phyloP scores from a whole-genome alignment of 2,329 filamentous ascomycete genomes.

The Exophiala calicioides region DNA sequence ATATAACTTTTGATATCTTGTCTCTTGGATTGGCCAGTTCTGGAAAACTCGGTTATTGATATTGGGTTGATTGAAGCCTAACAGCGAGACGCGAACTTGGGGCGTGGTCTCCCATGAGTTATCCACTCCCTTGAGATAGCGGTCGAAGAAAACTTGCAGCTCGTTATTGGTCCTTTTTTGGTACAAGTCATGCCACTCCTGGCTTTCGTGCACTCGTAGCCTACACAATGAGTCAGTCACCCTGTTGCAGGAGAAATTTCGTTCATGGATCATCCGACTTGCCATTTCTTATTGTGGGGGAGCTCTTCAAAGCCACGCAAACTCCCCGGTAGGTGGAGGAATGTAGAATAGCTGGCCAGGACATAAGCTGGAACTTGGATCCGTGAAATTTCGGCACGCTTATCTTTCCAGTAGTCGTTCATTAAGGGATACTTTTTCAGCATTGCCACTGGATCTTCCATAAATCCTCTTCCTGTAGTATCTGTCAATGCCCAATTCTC shows the following conservation, averaged over 20 bases:
- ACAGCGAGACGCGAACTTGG: constrained; percentile 37
- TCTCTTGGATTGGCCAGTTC: constrained; percentile 4
- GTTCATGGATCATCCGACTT: no score
- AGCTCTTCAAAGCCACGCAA: constrained; percentile 43
- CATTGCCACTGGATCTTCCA: constrained; percentile 48
- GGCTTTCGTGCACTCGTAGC: constrained; percentile 42
- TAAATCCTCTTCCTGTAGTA: no score
- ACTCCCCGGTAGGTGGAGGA: constrained; percentile 41
- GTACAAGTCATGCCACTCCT: constrained; percentile 52
- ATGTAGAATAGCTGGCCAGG: constrained; percentile 37
- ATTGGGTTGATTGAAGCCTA: constrained; percentile 33
- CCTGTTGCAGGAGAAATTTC: no score
- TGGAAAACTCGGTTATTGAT: constrained; percentile 33
- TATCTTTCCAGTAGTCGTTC: constrained; percentile 34
- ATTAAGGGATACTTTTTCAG: constrained; percentile 37
- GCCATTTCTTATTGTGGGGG: constrained; percentile 42
- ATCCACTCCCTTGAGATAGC: constrained; percentile 44
- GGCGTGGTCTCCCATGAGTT: constrained; percentile 52
- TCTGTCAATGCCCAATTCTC: no score
- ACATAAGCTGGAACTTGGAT: constrained; percentile 42
- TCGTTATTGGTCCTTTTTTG: constrained; percentile 39
- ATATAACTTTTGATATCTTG: constrained; percentile 33
- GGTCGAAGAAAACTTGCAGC: constrained; percentile 48
- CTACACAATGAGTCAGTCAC: not conserved
- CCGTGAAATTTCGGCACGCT: constrained; percentile 19